Evolutionary conservation across 371 early-diverging fungal species (phyloP).

Genomic region (Mucor velutinosus): DNA sequence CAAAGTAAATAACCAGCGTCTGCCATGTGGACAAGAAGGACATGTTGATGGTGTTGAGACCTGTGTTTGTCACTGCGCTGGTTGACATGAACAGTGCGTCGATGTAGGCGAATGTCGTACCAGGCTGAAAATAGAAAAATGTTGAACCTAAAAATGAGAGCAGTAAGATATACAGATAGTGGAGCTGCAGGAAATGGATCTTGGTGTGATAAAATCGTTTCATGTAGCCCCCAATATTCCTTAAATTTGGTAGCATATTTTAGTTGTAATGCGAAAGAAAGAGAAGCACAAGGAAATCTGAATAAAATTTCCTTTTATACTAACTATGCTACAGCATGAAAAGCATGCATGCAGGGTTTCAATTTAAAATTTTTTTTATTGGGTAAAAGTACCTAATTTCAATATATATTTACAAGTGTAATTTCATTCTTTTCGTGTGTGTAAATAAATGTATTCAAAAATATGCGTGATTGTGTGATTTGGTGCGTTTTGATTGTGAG

Average conservation of each 20-base stretch:
- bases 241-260: neutral
- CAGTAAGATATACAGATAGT: constrained; percentile 43
- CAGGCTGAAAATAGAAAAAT: constrained; percentile 40
- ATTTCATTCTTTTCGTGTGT: neutral
- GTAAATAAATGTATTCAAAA: neutral
- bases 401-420: constrained; percentile 2
- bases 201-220: constrained; percentile 30
- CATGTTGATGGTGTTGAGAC: constrained; percentile 41
- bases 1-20: constrained; percentile 31
- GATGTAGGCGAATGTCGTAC: constrained; percentile 38
- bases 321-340: neutral
- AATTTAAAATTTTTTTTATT: neutral
- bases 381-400: constrained; percentile 1
- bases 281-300: neutral
- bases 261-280: neutral
- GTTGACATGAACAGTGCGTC: constrained; percentile 51
- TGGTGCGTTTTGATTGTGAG: neutral
- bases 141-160: constrained; percentile 35
- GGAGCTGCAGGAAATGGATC: constrained; percentile 48
- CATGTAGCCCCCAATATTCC: neutral
- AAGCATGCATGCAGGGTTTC: neutral
- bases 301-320: constrained; percentile 3
- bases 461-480: neutral
- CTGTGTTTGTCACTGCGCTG: constrained; percentile 41
- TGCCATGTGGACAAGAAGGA: constrained; percentile 35